These are phyloP conservation scores for Ganoderma lingzhi DNA, from an alignment of 1,284 basidiomycete species.

Conservation along the genomic window DNA sequence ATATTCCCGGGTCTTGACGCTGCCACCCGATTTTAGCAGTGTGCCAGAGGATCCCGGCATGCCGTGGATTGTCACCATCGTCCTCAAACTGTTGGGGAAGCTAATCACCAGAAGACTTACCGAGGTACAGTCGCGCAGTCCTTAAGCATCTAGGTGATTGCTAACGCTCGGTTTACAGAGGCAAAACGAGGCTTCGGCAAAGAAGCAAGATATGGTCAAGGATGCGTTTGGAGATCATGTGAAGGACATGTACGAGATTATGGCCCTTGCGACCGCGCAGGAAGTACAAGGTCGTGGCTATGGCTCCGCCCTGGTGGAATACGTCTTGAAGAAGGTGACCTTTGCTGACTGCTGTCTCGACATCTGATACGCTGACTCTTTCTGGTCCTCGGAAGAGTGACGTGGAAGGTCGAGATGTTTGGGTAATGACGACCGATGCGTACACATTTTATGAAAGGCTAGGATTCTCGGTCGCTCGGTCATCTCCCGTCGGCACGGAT, in stretches of 20 bases:
- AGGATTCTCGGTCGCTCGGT: slow-evolving; percentile 18
- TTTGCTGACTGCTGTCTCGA: neutral
- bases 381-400: slow-evolving; percentile 14
- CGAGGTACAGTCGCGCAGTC: neutral
- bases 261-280: slow-evolving; percentile 5
- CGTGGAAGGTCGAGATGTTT: slow-evolving; percentile 17
- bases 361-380: neutral
- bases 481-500: slow-evolving; percentile 13
- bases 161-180: slow-evolving; percentile 6
- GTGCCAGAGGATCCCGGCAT: neutral
- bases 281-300: slow-evolving; percentile 17
- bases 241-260: slow-evolving; percentile 11
- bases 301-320: slow-evolving; percentile 6
- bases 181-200: neutral
- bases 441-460: slow-evolving; percentile 25
- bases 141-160: neutral
- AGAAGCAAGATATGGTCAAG: neutral
- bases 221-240: slow-evolving; percentile 4
- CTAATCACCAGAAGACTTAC: neutral
- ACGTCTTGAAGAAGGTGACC: slow-evolving; percentile 4
- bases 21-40: neutral
- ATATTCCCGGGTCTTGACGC: neutral
- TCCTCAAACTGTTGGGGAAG: neutral
- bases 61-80: neutral
- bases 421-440: slow-evolving; percentile 16